Evolutionary conservation across 768 basidiomycete genomes (phyloP).

Genomic region (Pleurotus salmoneostramineus): DNA sequence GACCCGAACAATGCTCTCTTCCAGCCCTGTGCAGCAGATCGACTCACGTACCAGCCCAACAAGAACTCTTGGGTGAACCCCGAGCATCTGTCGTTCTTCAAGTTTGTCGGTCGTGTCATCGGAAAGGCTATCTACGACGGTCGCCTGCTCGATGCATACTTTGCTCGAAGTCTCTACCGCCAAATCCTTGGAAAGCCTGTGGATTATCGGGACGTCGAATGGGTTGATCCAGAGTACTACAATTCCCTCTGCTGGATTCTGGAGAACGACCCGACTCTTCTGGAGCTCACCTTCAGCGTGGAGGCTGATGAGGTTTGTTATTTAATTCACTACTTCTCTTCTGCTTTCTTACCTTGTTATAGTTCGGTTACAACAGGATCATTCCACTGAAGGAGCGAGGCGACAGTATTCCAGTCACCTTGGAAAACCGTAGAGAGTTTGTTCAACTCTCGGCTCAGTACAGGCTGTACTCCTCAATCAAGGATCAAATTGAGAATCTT

Average conservation of each 20-base stretch:
- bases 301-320: constrained; percentile 86
- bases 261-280: constrained; percentile 85
- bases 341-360: constrained; percentile 11
- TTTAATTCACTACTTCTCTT: constrained; percentile 5
- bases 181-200: constrained; percentile 93
- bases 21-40: constrained; percentile 95
- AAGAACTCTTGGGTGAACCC: constrained; percentile 92
- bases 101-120: constrained; percentile 96
- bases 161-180: constrained; percentile 93
- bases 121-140: constrained; percentile 98
- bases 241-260: constrained; percentile 98
- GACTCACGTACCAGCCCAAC: constrained; percentile 94
- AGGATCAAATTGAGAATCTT: constrained; percentile 90
- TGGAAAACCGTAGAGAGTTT: constrained; percentile 96
- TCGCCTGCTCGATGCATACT: constrained; percentile 94
- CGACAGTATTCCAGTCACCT: constrained; percentile 80
- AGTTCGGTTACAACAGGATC: constrained; percentile 91
- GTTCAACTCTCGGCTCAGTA: constrained; percentile 95
- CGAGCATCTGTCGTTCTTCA: constrained; percentile 96
- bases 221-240: constrained; percentile 98
- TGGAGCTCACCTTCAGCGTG: constrained; percentile 92
- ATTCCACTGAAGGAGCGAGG: constrained; percentile 87
- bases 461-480: constrained; percentile 89
- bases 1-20: constrained; percentile 98
- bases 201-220: constrained; percentile 94